Evolutionary conservation across 2,329 filamentous ascomycete genomes (phyloP), one percentile per base, ranked within the genome.

Genomic region (Pseudogymnoascus sp.): DNA sequence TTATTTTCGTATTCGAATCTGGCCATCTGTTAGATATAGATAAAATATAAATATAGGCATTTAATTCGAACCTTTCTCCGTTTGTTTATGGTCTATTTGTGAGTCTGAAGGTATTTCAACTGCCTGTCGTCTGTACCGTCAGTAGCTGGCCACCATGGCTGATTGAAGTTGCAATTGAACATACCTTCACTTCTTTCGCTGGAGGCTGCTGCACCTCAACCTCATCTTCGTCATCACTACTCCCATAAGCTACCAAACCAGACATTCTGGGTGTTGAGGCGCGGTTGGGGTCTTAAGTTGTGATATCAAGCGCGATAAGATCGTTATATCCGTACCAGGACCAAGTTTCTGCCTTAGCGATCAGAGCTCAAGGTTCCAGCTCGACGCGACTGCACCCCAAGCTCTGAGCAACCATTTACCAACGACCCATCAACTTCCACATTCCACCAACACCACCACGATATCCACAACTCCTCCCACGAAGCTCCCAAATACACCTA

Each of bases 181-280:
- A 55, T 33, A 55, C 49, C 49, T 55, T 33, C 2, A 55, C 58
- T 55, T 30, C 49, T 55, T 60, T 61, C 33, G 61, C 41, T 1
- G n/a, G 8, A 19, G 33, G 4, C 38, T 67, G 60, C n/a, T 64
- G 39, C 39, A 58, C 41, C 14, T 66, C 64, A 11, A 65, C 62
- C 58, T 69, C 65, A 52, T 73, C 72, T 19, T 73, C 72, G 42
- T 75, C 74, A 38, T 75, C 75, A 59, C 74, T 75, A 65, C 74
- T 76, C 60, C 70, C 72, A 67, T 76, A 76, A 66, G 69, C 70
- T 33, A 76, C 74, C 55, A 76, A 66, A 33, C 67, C 72, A 66
- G 69, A 66, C 71, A 73, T 73, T 36, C 55, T 68, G 22, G 19
- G 22, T 23, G 52, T 39, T 25, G 3, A 1, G 23, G n/a, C 36